Conservation (phyloP, 768 basidiomycete genomes). For the Sistotremastrum suecicum region DNA sequence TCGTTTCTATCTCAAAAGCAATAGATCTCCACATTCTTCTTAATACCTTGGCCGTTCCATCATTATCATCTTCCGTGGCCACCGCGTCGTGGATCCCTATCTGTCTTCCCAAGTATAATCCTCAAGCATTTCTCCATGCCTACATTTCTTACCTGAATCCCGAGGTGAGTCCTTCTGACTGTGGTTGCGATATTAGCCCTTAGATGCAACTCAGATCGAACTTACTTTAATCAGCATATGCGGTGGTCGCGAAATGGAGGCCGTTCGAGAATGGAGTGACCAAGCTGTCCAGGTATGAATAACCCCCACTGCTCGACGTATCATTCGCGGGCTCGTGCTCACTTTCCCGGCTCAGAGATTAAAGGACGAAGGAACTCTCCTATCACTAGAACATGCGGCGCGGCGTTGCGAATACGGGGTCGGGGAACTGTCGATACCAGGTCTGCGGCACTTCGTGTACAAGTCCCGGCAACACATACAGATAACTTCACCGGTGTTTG, state of each 20-base stretch:
- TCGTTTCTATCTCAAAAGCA: constrained; percentile 2
- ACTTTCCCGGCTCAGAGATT: constrained; percentile 35
- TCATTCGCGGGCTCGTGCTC: neutral
- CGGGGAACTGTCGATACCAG: constrained; percentile 73
- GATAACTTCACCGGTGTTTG: constrained; percentile 72
- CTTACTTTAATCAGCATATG: constrained; percentile 45
- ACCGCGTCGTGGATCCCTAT: constrained; percentile 90
- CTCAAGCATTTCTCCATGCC: constrained; percentile 79
- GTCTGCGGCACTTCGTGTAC: constrained; percentile 88
- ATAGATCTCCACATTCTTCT: constrained; percentile 84
- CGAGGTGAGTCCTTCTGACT: too few species aligned
- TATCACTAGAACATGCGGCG: constrained; percentile 27
- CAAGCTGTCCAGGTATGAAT: constrained; percentile 38
- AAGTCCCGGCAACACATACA: constrained; percentile 86
- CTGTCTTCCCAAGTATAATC: constrained; percentile 90
- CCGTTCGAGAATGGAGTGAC: constrained; percentile 66
- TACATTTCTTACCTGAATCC: constrained; percentile 55
- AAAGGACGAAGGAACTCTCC: constrained; percentile 38
- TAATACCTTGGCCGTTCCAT: constrained; percentile 78
- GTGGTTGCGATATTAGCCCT: too few species aligned
- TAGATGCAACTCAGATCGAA: too few species aligned
- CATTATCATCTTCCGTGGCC: constrained; percentile 61
- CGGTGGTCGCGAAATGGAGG: constrained; percentile 72
- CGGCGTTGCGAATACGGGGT: constrained; percentile 48
- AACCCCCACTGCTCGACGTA: too few species aligned